Conservation (phyloP, 441 rosid species). For the Biscutella auriculata region DNA sequence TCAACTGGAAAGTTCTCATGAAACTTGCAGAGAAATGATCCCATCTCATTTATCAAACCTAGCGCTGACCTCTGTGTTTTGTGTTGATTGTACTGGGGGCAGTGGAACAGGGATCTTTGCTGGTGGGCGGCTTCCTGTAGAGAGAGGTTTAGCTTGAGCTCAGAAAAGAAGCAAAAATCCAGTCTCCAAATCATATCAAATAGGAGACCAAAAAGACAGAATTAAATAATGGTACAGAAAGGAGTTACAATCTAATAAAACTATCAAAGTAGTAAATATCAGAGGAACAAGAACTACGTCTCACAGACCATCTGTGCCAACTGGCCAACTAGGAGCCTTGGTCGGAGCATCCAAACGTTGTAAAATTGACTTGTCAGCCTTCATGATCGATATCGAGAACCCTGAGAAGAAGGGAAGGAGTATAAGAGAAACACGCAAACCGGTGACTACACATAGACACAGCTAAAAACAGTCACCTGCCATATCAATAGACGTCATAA, state of each 20-base stretch:
- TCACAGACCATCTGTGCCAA: conserved; percentile 62
- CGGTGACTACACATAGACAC: conserved; percentile 4
- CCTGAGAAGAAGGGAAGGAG: conserved; percentile 34
- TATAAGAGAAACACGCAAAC: conserved; percentile 2
- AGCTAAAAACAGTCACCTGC: conserved; percentile 44
- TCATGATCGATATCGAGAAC: conserved; percentile 80
- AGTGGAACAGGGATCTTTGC: conserved; percentile 83
- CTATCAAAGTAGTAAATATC: neutral
- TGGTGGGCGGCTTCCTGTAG: conserved; percentile 66
- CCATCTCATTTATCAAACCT: neutral
- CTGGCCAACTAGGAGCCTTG: conserved; percentile 88
- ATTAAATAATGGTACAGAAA: conserved; percentile 1
- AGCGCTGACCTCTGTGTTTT: conserved; percentile 52
- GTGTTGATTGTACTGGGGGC: conserved; percentile 36
- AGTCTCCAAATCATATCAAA: neutral
- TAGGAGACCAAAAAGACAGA: neutral
- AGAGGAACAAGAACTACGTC: neutral
- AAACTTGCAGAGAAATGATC: neutral
- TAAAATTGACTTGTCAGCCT: conserved; percentile 55
- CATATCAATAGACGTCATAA: conserved; percentile 93
- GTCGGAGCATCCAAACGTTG: conserved; percentile 70
- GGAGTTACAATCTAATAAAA: neutral
- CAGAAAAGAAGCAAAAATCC: neutral
- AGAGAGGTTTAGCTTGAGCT: neutral
- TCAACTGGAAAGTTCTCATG: neutral